phyloP scores from a whole-genome alignment of 352 stramenopile species.

The Pythium biforme region DNA sequence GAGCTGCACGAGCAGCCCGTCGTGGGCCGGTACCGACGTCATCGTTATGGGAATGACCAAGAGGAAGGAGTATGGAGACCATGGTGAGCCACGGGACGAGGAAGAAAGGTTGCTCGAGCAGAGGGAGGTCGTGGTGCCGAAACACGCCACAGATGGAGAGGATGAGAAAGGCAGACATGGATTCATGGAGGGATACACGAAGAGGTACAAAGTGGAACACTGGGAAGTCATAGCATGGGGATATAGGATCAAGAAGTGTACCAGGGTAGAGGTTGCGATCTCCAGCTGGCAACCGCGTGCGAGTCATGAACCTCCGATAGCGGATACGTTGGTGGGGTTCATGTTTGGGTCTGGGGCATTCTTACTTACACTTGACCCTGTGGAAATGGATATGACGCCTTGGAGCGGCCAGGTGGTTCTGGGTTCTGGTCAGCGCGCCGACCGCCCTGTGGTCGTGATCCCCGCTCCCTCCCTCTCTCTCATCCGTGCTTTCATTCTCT shows the following conservation, averaged over 20 bases:
- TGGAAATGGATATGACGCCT: no score
- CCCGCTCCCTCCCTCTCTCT: no score
- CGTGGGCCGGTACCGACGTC: conserved; percentile 2
- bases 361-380: no score
- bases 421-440: no score
- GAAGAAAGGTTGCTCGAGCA: neutral
- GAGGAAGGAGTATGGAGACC: neutral
- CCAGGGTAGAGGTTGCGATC: neutral
- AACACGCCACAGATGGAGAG: neutral
- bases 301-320: neutral
- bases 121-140: neutral
- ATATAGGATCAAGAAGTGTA: neutral
- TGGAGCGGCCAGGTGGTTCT: no score
- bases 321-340: neutral
- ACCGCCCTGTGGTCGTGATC: no score
- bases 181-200: neutral
- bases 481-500: no score
- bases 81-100: neutral
- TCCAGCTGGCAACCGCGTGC: neutral
- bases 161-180: neutral
- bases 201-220: neutral
- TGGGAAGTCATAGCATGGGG: neutral
- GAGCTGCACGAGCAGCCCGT: conserved; percentile 37
- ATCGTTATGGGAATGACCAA: neutral
- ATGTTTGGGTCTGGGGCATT: no score